Evolutionary conservation across 768 basidiomycete genomes (phyloP).

Genomic region (Leccinum incarnatum): DNA sequence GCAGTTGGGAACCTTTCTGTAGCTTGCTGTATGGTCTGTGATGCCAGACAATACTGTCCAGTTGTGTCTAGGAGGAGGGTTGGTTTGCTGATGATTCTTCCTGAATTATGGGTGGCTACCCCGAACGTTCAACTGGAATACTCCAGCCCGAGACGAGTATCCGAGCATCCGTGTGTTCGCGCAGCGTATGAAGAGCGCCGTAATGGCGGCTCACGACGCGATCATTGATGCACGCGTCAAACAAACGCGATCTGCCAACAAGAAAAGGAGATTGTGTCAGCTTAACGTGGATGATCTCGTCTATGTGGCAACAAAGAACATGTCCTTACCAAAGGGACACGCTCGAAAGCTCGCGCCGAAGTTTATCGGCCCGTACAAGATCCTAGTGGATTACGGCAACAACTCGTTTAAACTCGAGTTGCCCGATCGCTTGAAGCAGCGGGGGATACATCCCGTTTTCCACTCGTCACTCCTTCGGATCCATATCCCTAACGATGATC

Average conservation of each 20-base stretch:
- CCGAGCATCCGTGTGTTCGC: constrained; percentile 31
- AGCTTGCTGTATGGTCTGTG: not conserved
- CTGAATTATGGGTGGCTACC: constrained; percentile 12
- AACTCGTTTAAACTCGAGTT: constrained; percentile 26
- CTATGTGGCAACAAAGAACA: not conserved
- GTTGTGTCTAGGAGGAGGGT: not conserved
- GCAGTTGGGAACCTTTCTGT: not conserved
- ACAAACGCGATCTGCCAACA: constrained; percentile 32
- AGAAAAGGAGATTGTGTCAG: not conserved
- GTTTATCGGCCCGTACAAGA: constrained; percentile 1
- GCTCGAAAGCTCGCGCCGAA: not conserved
- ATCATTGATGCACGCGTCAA: constrained; percentile 31
- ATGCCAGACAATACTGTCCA: not conserved
- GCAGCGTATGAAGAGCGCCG: constrained; percentile 21
- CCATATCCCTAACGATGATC: constrained; percentile 26
- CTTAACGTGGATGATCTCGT: not conserved
- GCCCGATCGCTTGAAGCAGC: constrained; percentile 20
- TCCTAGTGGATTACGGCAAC: constrained; percentile 2
- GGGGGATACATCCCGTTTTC: constrained; percentile 32
- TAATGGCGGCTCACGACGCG: constrained; percentile 34
- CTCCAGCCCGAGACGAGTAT: constrained; percentile 4
- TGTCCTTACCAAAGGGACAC: not conserved
- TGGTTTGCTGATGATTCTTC: constrained; percentile 17
- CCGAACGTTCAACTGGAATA: constrained; percentile 18
- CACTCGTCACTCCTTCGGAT: constrained; percentile 31